These are phyloP conservation scores for Triangularia verruculosa DNA, from an alignment of 2,329 filamentous ascomycete species.

Conservation along the genomic window DNA sequence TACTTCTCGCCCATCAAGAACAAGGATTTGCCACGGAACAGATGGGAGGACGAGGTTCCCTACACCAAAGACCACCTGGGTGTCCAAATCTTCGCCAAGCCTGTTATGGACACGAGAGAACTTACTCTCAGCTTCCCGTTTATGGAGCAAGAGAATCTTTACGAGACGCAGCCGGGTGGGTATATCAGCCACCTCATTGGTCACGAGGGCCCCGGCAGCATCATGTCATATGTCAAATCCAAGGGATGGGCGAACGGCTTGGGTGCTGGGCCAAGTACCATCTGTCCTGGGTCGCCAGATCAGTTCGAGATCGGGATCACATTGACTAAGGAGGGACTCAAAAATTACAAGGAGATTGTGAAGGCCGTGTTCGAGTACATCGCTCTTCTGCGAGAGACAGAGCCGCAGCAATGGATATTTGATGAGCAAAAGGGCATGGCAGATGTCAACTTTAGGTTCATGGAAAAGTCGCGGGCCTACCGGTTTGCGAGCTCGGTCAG, in stretches of 20 bases:
- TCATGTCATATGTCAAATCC: constrained; percentile 83
- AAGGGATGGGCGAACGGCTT: constrained; percentile 88
- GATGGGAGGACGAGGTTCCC: constrained; percentile 52
- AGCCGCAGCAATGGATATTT: constrained; percentile 89
- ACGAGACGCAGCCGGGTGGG: constrained; percentile 75
- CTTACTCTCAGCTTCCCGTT: constrained; percentile 81
- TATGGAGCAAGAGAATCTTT: constrained; percentile 76
- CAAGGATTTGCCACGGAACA: constrained; percentile 67
- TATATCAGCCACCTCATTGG: constrained; percentile 89
- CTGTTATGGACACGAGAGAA: constrained; percentile 81
- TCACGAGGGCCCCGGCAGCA: constrained; percentile 88
- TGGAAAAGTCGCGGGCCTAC: constrained; percentile 86
- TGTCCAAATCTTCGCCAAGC: constrained; percentile 81
- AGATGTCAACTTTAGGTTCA: constrained; percentile 93
- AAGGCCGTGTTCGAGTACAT: constrained; percentile 91
- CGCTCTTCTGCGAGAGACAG: constrained; percentile 73
- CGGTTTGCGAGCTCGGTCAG: constrained; percentile 84
- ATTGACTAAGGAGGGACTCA: constrained; percentile 77
- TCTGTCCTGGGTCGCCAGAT: constrained; percentile 74
- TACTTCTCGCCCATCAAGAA: constrained; percentile 79
- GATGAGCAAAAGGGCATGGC: constrained; percentile 86
- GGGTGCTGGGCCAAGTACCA: constrained; percentile 69
- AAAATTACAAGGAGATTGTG: constrained; percentile 76
- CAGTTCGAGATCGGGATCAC: constrained; percentile 78
- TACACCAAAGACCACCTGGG: constrained; percentile 49